Percentiles rank a stretch among this genome's conserved stretches.
Conservation (phyloP, 176 grass and related monocot genomes). For the Lolium multiflorum region DNA sequence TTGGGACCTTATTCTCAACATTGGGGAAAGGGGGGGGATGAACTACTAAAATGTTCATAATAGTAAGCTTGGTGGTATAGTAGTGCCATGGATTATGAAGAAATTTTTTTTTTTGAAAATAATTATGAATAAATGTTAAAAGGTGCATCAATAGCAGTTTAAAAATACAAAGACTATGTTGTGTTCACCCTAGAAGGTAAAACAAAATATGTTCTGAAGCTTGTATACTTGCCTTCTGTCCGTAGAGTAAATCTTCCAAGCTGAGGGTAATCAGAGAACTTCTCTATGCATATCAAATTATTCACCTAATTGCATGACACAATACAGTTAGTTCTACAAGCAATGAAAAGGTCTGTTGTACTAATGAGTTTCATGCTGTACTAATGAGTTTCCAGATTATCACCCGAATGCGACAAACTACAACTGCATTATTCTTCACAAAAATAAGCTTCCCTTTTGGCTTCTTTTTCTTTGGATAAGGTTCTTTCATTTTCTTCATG, state of each 20-base stretch:
- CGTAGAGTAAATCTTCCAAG: constrained; percentile 98
- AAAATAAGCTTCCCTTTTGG: constrained; percentile 84
- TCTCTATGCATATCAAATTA: constrained; percentile 94
- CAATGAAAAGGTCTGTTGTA: background rate
- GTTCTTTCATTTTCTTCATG: constrained; percentile 77
- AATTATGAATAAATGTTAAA: too few species aligned
- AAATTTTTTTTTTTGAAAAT: background rate
- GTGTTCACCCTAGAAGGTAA: background rate
- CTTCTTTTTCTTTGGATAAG: constrained; percentile 83
- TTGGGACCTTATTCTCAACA: too few species aligned
- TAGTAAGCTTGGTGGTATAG: background rate
- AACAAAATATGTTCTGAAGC: background rate
- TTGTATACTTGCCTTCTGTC: constrained; percentile 72
- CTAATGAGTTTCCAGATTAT: background rate
- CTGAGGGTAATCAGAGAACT: constrained; percentile 82
- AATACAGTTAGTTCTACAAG: constrained; percentile 37
- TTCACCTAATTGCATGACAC: constrained; percentile 61
- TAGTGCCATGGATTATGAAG: background rate
- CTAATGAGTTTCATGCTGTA: background rate
- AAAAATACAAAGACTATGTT: background rate
- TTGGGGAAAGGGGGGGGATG: too few species aligned
- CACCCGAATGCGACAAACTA: constrained; percentile 91
- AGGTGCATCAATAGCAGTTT: background rate
- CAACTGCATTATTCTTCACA: constrained; percentile 97
- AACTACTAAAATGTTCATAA: background rate